A percentile compares a stretch with the other conserved stretches of the same genome.
Evolutionary conservation across 345 rosid species (phyloP).

Genomic region (Pistacia atlantica): DNA sequence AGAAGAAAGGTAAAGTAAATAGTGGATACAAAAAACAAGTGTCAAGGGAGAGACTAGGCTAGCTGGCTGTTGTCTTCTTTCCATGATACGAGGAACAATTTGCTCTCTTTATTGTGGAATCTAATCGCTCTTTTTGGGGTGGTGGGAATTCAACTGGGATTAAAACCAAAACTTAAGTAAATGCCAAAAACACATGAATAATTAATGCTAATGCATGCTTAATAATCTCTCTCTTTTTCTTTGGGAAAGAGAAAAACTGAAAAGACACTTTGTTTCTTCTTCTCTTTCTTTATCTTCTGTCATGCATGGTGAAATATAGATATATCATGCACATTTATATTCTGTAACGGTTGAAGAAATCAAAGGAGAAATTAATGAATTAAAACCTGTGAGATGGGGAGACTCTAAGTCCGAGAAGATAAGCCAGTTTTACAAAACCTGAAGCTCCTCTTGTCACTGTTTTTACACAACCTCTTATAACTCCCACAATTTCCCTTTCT

Average conservation of each 20-base stretch:
- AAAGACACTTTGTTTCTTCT: not conserved
- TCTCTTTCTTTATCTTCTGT: no score
- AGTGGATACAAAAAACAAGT: slow-evolving; percentile 17
- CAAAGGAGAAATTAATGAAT: not conserved
- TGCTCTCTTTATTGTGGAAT: slow-evolving; percentile 40
- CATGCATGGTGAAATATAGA: no score
- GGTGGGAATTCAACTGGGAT: slow-evolving; percentile 14
- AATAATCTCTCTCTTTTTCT: no score
- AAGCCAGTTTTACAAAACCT: slow-evolving; percentile 47
- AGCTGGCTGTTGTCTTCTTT: slow-evolving; percentile 26
- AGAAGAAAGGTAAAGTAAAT: not conserved
- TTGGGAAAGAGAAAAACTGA: no score
- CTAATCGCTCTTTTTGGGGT: slow-evolving; percentile 25
- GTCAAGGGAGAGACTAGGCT: slow-evolving; percentile 23
- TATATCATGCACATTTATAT: no score
- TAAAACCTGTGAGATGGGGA: slow-evolving; percentile 63
- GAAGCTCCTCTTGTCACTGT: slow-evolving; percentile 56
- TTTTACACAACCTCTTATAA: slow-evolving; percentile 67
- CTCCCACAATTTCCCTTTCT: slow-evolving; percentile 57
- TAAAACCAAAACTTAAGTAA: slow-evolving; percentile 17
- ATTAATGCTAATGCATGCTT: not conserved
- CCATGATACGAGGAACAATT: slow-evolving; percentile 41
- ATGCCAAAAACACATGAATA: not conserved
- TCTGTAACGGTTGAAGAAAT: not conserved
- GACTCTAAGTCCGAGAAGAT: slow-evolving; percentile 72